Evolutionary conservation across 1,284 basidiomycete genomes (phyloP).

Genomic region (Tremellales sp.): DNA sequence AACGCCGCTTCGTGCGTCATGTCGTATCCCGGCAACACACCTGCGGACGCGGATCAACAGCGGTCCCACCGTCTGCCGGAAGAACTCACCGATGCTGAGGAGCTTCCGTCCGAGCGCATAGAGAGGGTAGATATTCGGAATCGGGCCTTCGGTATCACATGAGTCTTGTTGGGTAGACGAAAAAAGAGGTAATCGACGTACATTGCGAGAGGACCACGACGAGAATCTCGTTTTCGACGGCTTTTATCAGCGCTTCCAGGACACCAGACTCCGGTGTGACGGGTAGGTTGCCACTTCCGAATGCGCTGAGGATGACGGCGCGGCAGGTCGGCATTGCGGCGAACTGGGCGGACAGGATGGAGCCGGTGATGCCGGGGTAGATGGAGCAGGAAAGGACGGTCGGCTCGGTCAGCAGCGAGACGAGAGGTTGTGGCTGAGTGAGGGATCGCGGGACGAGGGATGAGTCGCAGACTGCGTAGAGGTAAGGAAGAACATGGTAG

Average conservation of each 20-base stretch:
- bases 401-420: slow-evolving; percentile 28
- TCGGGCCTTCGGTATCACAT: slow-evolving; percentile 27
- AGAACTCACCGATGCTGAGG: slow-evolving; percentile 29
- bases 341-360: slow-evolving; percentile 40
- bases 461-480: neutral
- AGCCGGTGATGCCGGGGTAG: slow-evolving; percentile 41
- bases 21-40: slow-evolving; percentile 44
- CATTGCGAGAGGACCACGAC: slow-evolving; percentile 46
- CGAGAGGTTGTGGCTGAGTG: slow-evolving; percentile 24
- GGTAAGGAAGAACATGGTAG: neutral
- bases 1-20: slow-evolving; percentile 48
- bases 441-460: slow-evolving; percentile 15
- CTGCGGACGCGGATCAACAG: slow-evolving; percentile 5
- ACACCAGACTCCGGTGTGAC: slow-evolving; percentile 35
- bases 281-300: slow-evolving; percentile 43
- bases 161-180: too few species aligned
- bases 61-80: neutral
- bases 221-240: slow-evolving; percentile 40
- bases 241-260: slow-evolving; percentile 30
- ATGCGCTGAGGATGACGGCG: slow-evolving; percentile 43
- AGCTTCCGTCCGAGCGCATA: slow-evolving; percentile 43
- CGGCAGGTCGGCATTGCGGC: slow-evolving; percentile 38
- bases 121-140: slow-evolving; percentile 44
- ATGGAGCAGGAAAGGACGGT: slow-evolving; percentile 34
- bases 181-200: too few species aligned